A percentile compares a stretch with the other conserved stretches of the same genome.
Evolutionary conservation across 78 protist species (phyloP).

Genomic region (Pirum gemmata): DNA sequence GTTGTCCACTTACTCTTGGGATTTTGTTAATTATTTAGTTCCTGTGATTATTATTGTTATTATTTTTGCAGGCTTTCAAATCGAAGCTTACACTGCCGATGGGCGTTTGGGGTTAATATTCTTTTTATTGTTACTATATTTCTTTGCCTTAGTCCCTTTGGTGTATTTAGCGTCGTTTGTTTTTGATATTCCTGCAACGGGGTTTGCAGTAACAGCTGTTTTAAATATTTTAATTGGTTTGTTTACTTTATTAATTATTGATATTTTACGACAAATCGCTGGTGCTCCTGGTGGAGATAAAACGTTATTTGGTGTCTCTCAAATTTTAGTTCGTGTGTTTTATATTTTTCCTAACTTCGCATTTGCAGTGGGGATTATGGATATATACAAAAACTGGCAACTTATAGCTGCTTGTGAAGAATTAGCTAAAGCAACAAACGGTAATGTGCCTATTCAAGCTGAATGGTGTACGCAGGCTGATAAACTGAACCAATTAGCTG

Average conservation of each 20-base stretch:
- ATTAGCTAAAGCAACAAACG: background rate
- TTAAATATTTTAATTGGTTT: too few species aligned
- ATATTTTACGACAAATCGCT: too few species aligned
- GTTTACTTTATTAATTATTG: too few species aligned
- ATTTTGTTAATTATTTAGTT: slow-evolving; percentile 8
- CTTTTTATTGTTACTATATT: background rate
- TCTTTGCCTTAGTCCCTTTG: slow-evolving; percentile 12
- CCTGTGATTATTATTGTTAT: slow-evolving; percentile 4
- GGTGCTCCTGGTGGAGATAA: too few species aligned
- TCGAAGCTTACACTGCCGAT: slow-evolving; percentile 31
- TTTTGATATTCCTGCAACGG: slow-evolving; percentile 22
- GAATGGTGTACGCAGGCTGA: background rate
- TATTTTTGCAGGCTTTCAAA: slow-evolving; percentile 23
- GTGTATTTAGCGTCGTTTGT: slow-evolving; percentile 2
- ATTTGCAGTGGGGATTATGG: slow-evolving; percentile 30
- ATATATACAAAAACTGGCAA: slow-evolving; percentile 43
- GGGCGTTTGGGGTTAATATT: background rate
- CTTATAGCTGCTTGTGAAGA: background rate
- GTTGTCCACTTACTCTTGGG: slow-evolving; percentile 41
- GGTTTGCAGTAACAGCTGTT: too few species aligned
- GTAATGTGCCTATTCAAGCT: background rate
- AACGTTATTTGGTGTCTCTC: background rate
- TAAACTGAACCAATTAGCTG: background rate
- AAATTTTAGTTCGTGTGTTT: background rate
- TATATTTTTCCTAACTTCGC: slow-evolving; percentile 27